Evolutionary conservation across 2,329 filamentous ascomycete species (phyloP), one percentile per base, ranked within the genome.

Genomic region (Xylaria hypoxylon): DNA sequence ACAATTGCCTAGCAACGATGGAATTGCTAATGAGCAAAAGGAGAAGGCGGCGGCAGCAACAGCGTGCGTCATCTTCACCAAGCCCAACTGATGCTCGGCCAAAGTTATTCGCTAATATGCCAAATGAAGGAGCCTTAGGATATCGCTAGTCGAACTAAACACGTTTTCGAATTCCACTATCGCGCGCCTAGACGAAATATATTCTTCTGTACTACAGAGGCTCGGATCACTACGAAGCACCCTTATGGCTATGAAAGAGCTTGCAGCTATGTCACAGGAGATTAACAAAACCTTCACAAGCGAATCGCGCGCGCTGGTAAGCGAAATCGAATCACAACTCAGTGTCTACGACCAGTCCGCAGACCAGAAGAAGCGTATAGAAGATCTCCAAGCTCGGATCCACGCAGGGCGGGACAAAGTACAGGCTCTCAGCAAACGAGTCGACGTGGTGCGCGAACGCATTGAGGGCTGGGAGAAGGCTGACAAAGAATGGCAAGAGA

Each of bases 141-240:
- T 83, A 62, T 84, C 86, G 3, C 79, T 89, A 0, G 75, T 77
- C 26, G 81, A 85, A 55, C 82, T 94, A 11, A 85, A 84, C 71
- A 80, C 84, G 35, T 84, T 89, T 76, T 90, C 90, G 24, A 84
- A 87, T 62, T 79, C 83, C 24, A 87, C 89, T 26, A 92, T 89
- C 17, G 84, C 85, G 67, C 86, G 86, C 38, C 86, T 95, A 47
- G 91, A 94, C 76, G 87, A 91, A 65, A 90, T 90, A 2, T 94
- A 94, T 79, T 91, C 92, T 70, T 86, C 87, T 0, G 86, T 94
- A 10, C 82, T 93, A 33, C 89, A 92, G 75, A 92, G 90, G 74
- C 84, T 91, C 55, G 85, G 85, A 56, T 78, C 84, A 0, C 81
- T 94, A 42, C 89, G 90, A 60, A 85, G 82, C 70, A 92, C 89